Base-by-base conservation (phyloP, 169 alveolate species). In the Eimeria necatrix region DNA sequence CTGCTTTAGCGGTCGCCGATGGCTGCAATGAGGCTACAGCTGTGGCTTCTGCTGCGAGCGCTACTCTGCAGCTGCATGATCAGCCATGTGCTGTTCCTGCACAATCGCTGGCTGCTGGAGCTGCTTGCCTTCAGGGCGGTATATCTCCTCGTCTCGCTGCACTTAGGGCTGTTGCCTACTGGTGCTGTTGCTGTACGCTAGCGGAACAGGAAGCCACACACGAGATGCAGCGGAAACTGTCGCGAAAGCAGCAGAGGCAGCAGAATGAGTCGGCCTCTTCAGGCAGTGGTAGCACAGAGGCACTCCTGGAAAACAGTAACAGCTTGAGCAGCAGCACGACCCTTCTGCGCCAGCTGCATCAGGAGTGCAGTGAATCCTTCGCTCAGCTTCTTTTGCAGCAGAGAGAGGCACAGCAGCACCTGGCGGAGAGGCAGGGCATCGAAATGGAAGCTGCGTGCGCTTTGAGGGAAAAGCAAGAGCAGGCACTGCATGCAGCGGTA, bases 361-460 rank as follows among this genome's bases (percentile, higher is more conserved):
- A 91, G 64, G 91, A 76, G 52, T 91, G 91, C 22, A 46, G 85
- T 16, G 95, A 59, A 14, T 59, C 95, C 4, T 59, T 76, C 53
- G 74, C 73, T 53, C 61, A 26, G 83, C 71, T 71, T 46, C 91
- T 78, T 68, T 41, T 60, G 60, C 91, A 84, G 56, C 95, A 91
- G 84, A 91, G 78, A 12, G 95, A 91, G 20, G 84, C 95, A 3
- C 91, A 74, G 46, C 59, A 51, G 32, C 95, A 91, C 32, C 91
- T 91, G 41, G 91, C 91, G 46, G 95, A 91, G 59, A 20, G 95
- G 61, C 95, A 91, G 64, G 86, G 95, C 64, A 60, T 74, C 16
- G 95, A 91, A 59, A 91, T 91, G 95, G 95, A 91, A 26, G 64
- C 73, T 20, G 95, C 91, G 8, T 78, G 95, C n/a, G 91, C 91